These are phyloP conservation scores for Alternaria postmessia DNA, from an alignment of 2,329 filamentous ascomycete genomes.

Conservation along the genomic window DNA sequence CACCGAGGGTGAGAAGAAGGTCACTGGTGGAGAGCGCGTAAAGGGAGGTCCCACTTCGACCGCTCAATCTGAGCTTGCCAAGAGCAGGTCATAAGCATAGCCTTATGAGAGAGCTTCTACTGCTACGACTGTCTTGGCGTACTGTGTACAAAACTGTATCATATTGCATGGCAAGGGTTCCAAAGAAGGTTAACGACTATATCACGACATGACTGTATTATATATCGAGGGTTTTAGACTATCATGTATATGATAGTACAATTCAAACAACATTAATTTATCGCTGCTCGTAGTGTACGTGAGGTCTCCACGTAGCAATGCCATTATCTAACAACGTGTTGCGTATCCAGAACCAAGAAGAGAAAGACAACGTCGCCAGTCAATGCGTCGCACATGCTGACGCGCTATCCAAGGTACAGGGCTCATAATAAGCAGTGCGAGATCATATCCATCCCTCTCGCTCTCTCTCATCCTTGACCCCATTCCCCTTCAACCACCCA, in stretches of 20 bases:
- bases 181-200: not conserved
- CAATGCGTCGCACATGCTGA: not conserved
- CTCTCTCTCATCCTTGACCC: slow-evolving; percentile 38
- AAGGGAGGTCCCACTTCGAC: slow-evolving; percentile 42
- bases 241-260: not conserved
- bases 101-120: not conserved
- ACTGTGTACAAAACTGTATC: not conserved
- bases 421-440: too few relatives aligned
- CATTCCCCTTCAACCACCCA: slow-evolving; percentile 46
- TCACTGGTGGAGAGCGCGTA: slow-evolving; percentile 42
- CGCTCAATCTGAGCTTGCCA: slow-evolving; percentile 46
- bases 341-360: not conserved
- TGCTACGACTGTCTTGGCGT: not conserved
- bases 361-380: not conserved
- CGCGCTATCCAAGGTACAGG: not conserved
- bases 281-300: not conserved
- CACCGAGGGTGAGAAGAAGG: slow-evolving; percentile 45
- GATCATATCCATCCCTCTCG: slow-evolving; percentile 40
- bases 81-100: slow-evolving; percentile 27
- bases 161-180: not conserved
- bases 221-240: not conserved
- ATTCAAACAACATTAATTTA: not conserved
- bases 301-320: not conserved
- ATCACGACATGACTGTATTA: not conserved
- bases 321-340: not conserved